Evolutionary conservation across 768 basidiomycete genomes (phyloP), one percentile per base, ranked within the genome.

Genomic region (Cystoderma amianthinum): DNA sequence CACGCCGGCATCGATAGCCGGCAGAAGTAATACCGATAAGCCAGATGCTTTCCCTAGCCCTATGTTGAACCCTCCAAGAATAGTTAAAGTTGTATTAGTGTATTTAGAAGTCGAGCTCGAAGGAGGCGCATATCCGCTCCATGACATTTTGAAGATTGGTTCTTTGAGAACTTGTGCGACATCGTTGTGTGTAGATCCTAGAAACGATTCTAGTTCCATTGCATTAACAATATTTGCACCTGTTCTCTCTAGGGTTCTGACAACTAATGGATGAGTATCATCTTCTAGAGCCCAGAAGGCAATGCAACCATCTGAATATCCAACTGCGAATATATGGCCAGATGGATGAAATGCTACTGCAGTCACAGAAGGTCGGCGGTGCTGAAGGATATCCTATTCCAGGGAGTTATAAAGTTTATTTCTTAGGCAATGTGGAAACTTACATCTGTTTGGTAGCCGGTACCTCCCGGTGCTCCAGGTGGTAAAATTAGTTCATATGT

Each of bases 241-340:
- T 7, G 61, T 59, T 6, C 61, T 54, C 30, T 78, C 72, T 36
- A 92, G 55, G 1, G 89, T 92, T 33, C 82, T 69, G 17, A 88
- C 85, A 38, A 82, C 65, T 16, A 95, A 62, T 0, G 90, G 84
- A 39, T 76, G 76, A 43, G 83, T 80, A 46, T 84, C 74, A 48
- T 93, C 88, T 34, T 85, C 80, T 2, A 82, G 62, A 1, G 85
- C 80, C 83, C 89, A 92, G 56, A 93, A 87, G 3, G 82, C 77
- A 22, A 95, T 72, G 38, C 77, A 81, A 5, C 92, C 90, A 57
- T 95, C 92, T 13, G 77, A 68, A 53, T 93, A 75, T 0, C 92
- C 91, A 10, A 78, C 82, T 16, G 76, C 86, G 45, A 95, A 83
- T 45, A 89, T 69, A 44, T 89, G 80, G 1, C 67, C 84, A 24